Conservation (phyloP, 2,329 filamentous ascomycete genomes). For the Dendryphion nanum region DNA sequence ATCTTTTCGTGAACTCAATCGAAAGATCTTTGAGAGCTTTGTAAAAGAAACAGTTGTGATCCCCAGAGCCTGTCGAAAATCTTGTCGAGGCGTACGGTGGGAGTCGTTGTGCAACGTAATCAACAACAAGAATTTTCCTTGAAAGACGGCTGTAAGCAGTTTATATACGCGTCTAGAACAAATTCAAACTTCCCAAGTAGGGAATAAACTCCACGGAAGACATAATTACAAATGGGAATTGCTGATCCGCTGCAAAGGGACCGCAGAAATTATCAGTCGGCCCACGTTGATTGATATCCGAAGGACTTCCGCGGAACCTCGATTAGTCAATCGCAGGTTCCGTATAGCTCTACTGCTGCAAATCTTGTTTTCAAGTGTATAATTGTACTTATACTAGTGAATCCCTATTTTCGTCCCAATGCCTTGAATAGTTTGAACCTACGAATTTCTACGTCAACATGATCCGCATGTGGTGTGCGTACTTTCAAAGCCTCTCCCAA, state of each 20-base stretch:
- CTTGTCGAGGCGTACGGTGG: neutral
- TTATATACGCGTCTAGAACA: constrained; percentile 6
- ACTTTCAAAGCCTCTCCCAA: neutral
- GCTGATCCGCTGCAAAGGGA: too few relatives aligned
- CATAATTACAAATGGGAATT: too few relatives aligned
- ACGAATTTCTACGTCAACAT: constrained; percentile 1
- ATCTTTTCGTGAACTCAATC: constrained; percentile 13
- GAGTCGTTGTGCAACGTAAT: constrained; percentile 6
- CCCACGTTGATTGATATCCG: too few relatives aligned
- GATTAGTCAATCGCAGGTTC: too few relatives aligned
- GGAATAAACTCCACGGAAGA: too few relatives aligned
- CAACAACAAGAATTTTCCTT: constrained; percentile 3
- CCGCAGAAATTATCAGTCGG: too few relatives aligned
- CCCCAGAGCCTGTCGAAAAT: neutral
- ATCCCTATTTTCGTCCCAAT: constrained; percentile 1
- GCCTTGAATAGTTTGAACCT: constrained; percentile 1
- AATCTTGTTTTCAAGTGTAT: neutral
- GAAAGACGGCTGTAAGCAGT: neutral
- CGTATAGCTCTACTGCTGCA: too few relatives aligned
- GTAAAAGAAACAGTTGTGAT: neutral
- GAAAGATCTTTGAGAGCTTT: neutral
- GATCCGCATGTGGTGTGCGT: neutral
- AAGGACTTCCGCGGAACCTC: too few relatives aligned
- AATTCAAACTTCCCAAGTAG: too few relatives aligned
- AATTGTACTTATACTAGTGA: neutral